Base-by-base conservation (phyloP, 2,329 filamentous ascomycete genomes). In the Ophioceras dolichostomum region DNA sequence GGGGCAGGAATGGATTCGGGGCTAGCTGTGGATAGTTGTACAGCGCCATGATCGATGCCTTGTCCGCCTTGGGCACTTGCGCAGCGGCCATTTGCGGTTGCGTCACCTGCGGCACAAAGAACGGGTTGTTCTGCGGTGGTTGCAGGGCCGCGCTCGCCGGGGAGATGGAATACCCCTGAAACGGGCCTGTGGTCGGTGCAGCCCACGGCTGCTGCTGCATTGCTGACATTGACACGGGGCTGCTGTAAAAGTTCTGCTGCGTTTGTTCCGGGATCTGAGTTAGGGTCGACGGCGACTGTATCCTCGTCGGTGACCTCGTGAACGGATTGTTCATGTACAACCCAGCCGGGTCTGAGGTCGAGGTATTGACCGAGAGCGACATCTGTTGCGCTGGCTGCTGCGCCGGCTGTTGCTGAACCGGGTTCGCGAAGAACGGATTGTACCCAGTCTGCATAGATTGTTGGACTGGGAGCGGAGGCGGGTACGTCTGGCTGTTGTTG, bases 41-140 rank as follows among this genome's bases (percentile, higher is more conserved):
- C 10, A 91, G 58, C 5, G 83, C 79, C 55, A 89, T 65, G 41
- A 91, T 89, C 4, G 79, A 79, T 3, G 73, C 74, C 44, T 83
- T 88, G 49, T 86, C 76, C 21, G 77, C 68, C 22, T 70, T 63
- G 30, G 62, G 61, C n/a, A n/a, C n/a, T n/a, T n/a, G n/a, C n/a
- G n/a, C n/a, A 13, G 65, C 61, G 36, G 64, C 47, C 22, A 47
- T 49, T 26, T 49, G 49, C 8, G 49, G 43, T 19, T 44, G 45
- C 14, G 45, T 47, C 32, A 41, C 47, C 20, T 37, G 47, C 27
- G 40, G 51, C 19, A 41, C 31, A 26, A 54, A 52, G 39, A 60
- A 60, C 0, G 57, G 57, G 19, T 59, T 59, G 35, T 44, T 47
- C 8, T 20, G 28, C 16, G 43, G 45, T 22, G 41, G 40, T n/a